Conservation (phyloP, 306 rosid species). For the Senna siamea region DNA sequence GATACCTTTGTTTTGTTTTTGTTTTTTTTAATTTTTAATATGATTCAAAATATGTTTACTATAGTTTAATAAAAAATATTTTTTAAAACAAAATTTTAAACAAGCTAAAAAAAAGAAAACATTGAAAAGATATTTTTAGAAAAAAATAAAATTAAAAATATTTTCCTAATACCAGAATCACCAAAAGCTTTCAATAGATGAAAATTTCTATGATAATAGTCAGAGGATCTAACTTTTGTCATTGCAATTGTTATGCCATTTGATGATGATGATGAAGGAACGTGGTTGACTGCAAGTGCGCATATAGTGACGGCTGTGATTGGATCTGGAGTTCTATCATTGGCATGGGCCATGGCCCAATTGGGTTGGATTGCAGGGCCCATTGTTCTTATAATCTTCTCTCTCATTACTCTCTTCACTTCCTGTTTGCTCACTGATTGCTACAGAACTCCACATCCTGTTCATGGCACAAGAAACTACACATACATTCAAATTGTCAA, state of each 20-base stretch:
- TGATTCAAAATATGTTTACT: too few species aligned
- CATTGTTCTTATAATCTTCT: not conserved
- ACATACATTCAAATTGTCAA: conserved; percentile 43
- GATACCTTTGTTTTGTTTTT: too few species aligned
- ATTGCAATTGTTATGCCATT: not conserved
- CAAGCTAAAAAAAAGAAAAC: too few species aligned
- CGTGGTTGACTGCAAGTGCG: conserved; percentile 49
- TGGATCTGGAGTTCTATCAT: conserved; percentile 54
- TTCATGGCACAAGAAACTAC: conserved; percentile 48
- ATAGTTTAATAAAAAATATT: too few species aligned
- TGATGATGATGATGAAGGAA: conserved; percentile 35
- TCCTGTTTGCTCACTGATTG: conserved; percentile 42
- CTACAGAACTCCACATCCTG: conserved; percentile 48
- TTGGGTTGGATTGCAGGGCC: conserved; percentile 56
- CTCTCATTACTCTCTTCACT: conserved; percentile 34
- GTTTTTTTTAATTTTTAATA: too few species aligned
- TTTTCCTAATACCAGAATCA: too few species aligned
- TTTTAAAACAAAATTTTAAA: too few species aligned
- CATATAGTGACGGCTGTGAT: conserved; percentile 57
- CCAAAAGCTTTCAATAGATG: too few species aligned
- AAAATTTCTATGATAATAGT: too few species aligned
- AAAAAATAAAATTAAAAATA: too few species aligned
- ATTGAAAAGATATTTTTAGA: too few species aligned
- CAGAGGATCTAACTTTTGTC: not conserved
- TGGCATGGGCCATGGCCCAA: conserved; percentile 56